phyloP scores from a whole-genome alignment of 805 yeast species.

The Yarrowia bubula region DNA sequence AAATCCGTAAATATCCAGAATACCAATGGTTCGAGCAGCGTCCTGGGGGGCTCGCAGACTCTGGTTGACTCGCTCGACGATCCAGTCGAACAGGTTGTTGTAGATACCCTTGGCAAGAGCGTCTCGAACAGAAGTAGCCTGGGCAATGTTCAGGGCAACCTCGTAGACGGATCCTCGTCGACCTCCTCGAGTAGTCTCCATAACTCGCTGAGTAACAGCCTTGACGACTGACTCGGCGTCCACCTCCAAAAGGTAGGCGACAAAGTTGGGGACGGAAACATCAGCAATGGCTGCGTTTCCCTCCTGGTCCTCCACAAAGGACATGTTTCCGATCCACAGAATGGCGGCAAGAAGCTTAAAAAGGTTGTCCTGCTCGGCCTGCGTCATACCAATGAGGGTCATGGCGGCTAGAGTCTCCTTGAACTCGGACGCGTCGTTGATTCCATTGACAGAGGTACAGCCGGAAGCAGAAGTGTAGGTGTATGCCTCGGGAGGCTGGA shows the following conservation, averaged over 20 bases:
- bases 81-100: conserved; percentile 93
- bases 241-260: conserved; percentile 86
- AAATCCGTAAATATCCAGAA: conserved; percentile 92
- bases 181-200: conserved; percentile 89
- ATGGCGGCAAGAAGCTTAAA: conserved; percentile 81
- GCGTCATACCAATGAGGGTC: conserved; percentile 78
- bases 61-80: conserved; percentile 82
- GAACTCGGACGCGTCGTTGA: conserved; percentile 80
- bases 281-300: conserved; percentile 84
- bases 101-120: conserved; percentile 94
- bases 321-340: conserved; percentile 91
- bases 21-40: conserved; percentile 74
- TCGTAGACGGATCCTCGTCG: conserved; percentile 91
- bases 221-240: conserved; percentile 62
- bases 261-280: conserved; percentile 87
- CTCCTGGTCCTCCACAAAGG: conserved; percentile 79
- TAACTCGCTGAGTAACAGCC: conserved; percentile 72
- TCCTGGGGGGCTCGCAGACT: conserved; percentile 58
- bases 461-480: conserved; percentile 82
- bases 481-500: conserved; percentile 92
- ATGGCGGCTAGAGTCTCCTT: conserved; percentile 80
- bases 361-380: conserved; percentile 83
- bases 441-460: conserved; percentile 81
- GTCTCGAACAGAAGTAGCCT: conserved; percentile 88
- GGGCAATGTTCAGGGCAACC: conserved; percentile 86